Evolutionary conservation across 192 early-diverging fungal genomes (phyloP), one percentile per base, ranked within the genome.

Genomic region (Backusella luteola): DNA sequence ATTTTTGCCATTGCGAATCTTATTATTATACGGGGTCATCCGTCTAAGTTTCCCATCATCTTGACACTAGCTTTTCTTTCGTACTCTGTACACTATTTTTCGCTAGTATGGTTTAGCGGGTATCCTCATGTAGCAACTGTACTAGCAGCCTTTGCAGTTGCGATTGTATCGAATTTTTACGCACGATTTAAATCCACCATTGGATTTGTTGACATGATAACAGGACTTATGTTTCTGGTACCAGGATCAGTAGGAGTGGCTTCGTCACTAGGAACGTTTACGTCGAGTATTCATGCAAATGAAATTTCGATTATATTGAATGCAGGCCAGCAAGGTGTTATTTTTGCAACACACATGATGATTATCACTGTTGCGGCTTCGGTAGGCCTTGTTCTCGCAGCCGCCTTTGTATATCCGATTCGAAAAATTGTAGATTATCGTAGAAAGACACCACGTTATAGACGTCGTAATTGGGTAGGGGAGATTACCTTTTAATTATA

Each of bases 171-270:
- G 7, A 76, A 76, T 39, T 56, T 76, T 17, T 76, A 76, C 69
- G 75, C 75, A n/a, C 67, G 75, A 11, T 34, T 76, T 44, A n/a
- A 38, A 26, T 38, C 75, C 4, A 76, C 75, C 0, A 49, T 76
- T 26, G 75, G 75, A 8, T 76, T 76, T 56, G 75, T 67, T n/a
- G 75, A 76, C 6, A 76, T 76, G 75, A 68, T 76, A 7, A 70
- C 75, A 6, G 75, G 75, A 0, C 32, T 76, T 17, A n/a, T 76
- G 66, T 76, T 76, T 53, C n/a, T 76, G n/a, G 75, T 76, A 11
- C 75, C 75, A 39, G 75, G 75, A 3, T 69, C 75, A 11, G 66
- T 76, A 14, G 75, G 75, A 17, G 75, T 76, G 19, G 46, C 75
- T 23, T 76, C 75, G 21, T 69, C 75, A 34, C 42, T 76, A 0